These are phyloP conservation scores for Blastocystis sp. DNA, from an alignment of 352 stramenopile species.

Conservation along the genomic window DNA sequence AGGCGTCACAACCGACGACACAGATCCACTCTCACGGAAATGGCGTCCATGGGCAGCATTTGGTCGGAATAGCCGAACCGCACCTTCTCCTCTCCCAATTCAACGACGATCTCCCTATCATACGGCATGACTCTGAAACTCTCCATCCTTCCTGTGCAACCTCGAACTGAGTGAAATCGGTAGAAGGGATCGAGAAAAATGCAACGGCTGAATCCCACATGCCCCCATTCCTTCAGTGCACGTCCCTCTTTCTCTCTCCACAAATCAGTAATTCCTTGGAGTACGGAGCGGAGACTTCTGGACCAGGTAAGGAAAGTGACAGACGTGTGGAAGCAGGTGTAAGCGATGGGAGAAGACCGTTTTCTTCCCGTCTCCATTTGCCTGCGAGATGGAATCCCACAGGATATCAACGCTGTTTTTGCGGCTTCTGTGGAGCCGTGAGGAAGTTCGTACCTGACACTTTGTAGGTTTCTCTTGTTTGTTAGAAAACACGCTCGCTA, in stretches of 20 bases:
- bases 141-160: background rate
- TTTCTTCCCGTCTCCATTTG: conserved; percentile 49
- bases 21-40: background rate
- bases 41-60: background rate
- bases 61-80: conserved; percentile 1
- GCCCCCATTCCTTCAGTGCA: background rate
- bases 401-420: conserved; percentile 68
- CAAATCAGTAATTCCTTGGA: background rate
- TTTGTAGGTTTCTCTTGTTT: conserved; percentile 22
- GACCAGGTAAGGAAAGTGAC: background rate
- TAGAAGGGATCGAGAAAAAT: too few species aligned
- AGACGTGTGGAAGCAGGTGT: conserved; percentile 9
- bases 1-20: background rate
- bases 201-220: background rate
- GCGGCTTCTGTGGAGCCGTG: conserved; percentile 47
- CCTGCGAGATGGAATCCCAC: conserved; percentile 31
- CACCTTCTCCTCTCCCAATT: background rate
- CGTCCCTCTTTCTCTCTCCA: background rate
- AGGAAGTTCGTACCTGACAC: conserved; percentile 69
- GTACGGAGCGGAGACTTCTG: background rate
- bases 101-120: conserved; percentile 21
- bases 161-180: too few species aligned
- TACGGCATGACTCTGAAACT: conserved; percentile 2
- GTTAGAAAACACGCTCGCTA: conserved; percentile 25
- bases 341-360: conserved; percentile 37